Evolutionary conservation across 164 flowering plant species (phyloP).

Genomic region (Umbilicus rupestris): DNA sequence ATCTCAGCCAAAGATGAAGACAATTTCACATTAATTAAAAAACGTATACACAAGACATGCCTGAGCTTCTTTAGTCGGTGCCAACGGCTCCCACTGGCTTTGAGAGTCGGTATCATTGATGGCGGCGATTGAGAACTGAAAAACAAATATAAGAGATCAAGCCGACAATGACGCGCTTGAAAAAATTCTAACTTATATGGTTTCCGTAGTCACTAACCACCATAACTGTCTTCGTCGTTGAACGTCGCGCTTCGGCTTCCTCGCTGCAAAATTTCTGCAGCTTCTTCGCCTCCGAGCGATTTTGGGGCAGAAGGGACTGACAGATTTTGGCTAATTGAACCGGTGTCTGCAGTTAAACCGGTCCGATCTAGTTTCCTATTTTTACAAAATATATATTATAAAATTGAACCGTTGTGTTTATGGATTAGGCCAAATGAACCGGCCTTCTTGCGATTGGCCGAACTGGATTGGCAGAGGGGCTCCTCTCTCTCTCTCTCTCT

Average conservation of each 20-base stretch:
- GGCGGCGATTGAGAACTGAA: constrained; percentile 89
- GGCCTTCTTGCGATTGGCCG: no score
- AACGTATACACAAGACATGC: constrained; percentile 19
- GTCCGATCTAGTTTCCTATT: no score
- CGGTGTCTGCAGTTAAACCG: no score
- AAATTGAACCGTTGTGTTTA: no score
- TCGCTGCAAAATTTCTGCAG: neutral
- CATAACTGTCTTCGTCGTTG: neutral
- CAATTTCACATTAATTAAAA: neutral
- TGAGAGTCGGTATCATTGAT: constrained; percentile 76
- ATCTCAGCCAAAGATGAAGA: neutral
- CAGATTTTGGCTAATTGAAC: no score
- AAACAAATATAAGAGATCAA: constrained; percentile 5
- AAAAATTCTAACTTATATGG: neutral
- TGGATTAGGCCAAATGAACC: no score
- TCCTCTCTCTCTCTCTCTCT: no score
- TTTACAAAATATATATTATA: no score
- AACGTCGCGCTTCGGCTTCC: neutral
- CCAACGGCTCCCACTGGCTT: constrained; percentile 76
- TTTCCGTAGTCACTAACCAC: neutral
- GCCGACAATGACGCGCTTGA: neutral
- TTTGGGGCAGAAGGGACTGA: no score
- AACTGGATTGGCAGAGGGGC: no score
- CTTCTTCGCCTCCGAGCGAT: no score
- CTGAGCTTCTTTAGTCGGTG: constrained; percentile 98